These are phyloP conservation scores for Porodaedalea pini DNA, from an alignment of 1,284 basidiomycete genomes.

Conservation along the genomic window DNA sequence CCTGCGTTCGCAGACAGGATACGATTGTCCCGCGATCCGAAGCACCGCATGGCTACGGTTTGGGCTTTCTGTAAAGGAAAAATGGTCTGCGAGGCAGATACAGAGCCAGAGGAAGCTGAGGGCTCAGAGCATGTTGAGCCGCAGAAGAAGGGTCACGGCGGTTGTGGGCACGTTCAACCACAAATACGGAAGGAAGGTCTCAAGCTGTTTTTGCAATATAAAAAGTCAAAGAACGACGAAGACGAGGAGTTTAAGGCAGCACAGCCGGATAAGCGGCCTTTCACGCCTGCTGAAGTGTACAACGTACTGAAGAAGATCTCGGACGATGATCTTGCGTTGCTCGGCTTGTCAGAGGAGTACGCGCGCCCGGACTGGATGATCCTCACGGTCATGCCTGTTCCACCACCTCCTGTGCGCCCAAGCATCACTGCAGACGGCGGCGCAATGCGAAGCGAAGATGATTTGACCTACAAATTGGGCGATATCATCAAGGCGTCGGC, in stretches of 20 bases:
- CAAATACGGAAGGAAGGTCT: constrained; percentile 91
- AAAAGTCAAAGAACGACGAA: constrained; percentile 89
- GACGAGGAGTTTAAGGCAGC: constrained; percentile 86
- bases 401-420: constrained; percentile 96
- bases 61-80: constrained; percentile 86
- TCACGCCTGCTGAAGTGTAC: constrained; percentile 88
- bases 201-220: constrained; percentile 96
- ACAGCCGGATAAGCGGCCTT: constrained; percentile 87
- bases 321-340: constrained; percentile 83
- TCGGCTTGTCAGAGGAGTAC: constrained; percentile 94
- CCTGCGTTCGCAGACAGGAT: constrained; percentile 80
- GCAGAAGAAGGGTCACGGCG: constrained; percentile 85
- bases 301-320: constrained; percentile 93
- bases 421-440: constrained; percentile 97
- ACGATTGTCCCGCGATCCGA: constrained; percentile 81
- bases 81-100: constrained; percentile 83
- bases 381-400: constrained; percentile 94
- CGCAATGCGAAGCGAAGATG: constrained; percentile 94
- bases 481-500: constrained; percentile 97
- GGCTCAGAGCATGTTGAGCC: constrained; percentile 67
- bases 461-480: constrained; percentile 97
- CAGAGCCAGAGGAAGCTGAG: constrained; percentile 79
- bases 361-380: constrained; percentile 99
- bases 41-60: constrained; percentile 83
- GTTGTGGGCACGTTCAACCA: constrained; percentile 93